Conservation (phyloP, 805 yeast genomes). For the Saccharomycopsis selenospora region DNA sequence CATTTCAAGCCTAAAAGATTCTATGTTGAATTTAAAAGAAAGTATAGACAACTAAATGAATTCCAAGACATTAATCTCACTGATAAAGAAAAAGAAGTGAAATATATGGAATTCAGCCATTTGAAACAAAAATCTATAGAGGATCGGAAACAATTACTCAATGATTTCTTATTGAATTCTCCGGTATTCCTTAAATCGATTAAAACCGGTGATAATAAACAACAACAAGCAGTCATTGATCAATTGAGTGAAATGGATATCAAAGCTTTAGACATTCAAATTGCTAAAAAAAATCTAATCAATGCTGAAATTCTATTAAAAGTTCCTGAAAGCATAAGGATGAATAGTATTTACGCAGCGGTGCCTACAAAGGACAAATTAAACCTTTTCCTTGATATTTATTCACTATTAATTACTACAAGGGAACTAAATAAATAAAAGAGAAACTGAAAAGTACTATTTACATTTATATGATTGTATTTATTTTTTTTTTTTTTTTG, state of each 20-base stretch:
- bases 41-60: conserved; percentile 5
- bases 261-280: not conserved
- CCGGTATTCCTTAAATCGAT: conserved; percentile 4
- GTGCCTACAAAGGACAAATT: conserved; percentile 20
- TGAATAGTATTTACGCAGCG: conserved; percentile 8
- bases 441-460: no score
- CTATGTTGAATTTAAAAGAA: conserved; percentile 16
- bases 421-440: no score
- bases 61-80: conserved; percentile 6
- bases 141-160: conserved; percentile 8
- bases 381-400: conserved; percentile 5
- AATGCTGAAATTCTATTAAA: conserved; percentile 7
- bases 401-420: not conserved
- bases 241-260: not conserved
- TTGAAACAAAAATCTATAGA: conserved; percentile 12
- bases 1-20: conserved; percentile 12
- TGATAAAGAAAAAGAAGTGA: conserved; percentile 12
- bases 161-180: conserved; percentile 8
- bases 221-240: no score
- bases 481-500: not conserved
- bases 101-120: conserved; percentile 14
- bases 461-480: no score
- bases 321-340: conserved; percentile 15
- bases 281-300: conserved; percentile 3
- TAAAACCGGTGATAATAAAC: not conserved